These are phyloP conservation scores for Eimeria nieschulzi DNA, from an alignment of 169 alveolate species.

Conservation along the genomic window DNA sequence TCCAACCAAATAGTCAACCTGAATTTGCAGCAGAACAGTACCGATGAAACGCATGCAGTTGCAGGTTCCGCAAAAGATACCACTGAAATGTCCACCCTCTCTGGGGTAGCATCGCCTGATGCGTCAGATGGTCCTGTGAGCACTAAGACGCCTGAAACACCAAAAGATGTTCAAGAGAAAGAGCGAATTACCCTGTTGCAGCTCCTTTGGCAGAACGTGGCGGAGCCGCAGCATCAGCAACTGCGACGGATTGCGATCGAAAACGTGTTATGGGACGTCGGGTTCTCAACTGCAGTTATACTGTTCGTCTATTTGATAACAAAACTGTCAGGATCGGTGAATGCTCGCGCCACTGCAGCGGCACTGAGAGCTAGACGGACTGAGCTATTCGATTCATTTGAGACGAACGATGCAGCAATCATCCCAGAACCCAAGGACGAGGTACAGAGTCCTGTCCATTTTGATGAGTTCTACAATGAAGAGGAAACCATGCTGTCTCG, in stretches of 20 bases:
- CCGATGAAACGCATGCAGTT: neutral
- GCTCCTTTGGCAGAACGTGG: slow-evolving; percentile 62
- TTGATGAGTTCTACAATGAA: no score
- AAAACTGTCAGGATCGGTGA: slow-evolving; percentile 4
- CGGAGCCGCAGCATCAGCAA: slow-evolving; percentile 41
- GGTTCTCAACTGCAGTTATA: neutral
- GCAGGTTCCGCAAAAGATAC: slow-evolving; percentile 26
- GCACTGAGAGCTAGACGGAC: neutral
- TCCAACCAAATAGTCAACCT: neutral
- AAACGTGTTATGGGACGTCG: slow-evolving; percentile 31
- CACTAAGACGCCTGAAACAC: neutral
- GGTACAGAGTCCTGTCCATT: neutral
- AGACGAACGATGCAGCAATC: slow-evolving; percentile 2
- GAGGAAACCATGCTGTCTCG: no score
- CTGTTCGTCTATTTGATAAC: neutral
- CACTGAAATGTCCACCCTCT: neutral
- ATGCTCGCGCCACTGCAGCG: slow-evolving; percentile 38
- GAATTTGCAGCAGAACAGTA: neutral
- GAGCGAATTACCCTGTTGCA: slow-evolving; percentile 24
- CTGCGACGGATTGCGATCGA: slow-evolving; percentile 20
- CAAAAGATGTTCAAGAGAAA: neutral
- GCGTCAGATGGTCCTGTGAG: neutral
- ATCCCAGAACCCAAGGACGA: neutral
- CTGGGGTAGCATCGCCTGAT: neutral
- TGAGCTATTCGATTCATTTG: neutral